Percentiles rank a stretch among this genome's conserved stretches.
These are phyloP conservation scores for Tylopilus sp. DNA, from an alignment of 1,284 basidiomycete genomes.

Conservation along the genomic window DNA sequence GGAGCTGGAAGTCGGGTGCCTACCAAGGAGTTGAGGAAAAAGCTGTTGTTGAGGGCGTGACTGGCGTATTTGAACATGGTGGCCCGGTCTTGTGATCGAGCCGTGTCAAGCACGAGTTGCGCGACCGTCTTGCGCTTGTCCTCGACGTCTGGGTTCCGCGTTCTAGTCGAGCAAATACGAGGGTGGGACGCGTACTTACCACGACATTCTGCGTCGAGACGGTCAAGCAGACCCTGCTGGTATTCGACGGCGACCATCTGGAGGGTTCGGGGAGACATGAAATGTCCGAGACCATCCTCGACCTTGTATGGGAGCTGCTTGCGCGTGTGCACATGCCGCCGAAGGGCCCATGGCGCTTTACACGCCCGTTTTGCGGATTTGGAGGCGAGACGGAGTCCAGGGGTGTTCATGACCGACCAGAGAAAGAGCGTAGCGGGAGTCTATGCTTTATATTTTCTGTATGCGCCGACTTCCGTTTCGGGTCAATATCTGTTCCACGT, in stretches of 20 bases:
- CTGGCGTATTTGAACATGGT: conserved; percentile 91
- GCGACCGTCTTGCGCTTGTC: conserved; percentile 62
- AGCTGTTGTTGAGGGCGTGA: conserved; percentile 92
- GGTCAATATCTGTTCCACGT: conserved; percentile 27
- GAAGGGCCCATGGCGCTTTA: conserved; percentile 12
- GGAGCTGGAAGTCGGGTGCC: conserved; percentile 28
- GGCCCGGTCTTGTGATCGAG: conserved; percentile 59
- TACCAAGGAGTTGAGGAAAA: conserved; percentile 87
- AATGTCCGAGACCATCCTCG: conserved; percentile 70
- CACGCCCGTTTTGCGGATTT: conserved; percentile 10
- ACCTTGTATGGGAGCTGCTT: conserved; percentile 61
- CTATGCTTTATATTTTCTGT: no score
- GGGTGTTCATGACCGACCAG: conserved; percentile 25
- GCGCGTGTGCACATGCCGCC: conserved; percentile 55
- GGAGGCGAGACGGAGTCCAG: conserved; percentile 26
- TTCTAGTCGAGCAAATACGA: conserved; percentile 9
- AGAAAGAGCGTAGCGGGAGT: no score
- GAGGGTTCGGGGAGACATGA: conserved; percentile 68
- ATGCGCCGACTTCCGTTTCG: conserved; percentile 17
- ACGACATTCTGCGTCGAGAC: conserved; percentile 71
- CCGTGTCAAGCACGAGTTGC: conserved; percentile 75
- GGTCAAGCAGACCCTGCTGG: conserved; percentile 75
- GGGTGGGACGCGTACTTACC: conserved; percentile 47
- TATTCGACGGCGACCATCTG: conserved; percentile 74
- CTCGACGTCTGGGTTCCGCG: conserved; percentile 48